A percentile compares a stretch with the other conserved stretches of the same genome.
Conservation (phyloP, 2,329 filamentous ascomycete genomes). For the Aspergillus luchuensis region DNA sequence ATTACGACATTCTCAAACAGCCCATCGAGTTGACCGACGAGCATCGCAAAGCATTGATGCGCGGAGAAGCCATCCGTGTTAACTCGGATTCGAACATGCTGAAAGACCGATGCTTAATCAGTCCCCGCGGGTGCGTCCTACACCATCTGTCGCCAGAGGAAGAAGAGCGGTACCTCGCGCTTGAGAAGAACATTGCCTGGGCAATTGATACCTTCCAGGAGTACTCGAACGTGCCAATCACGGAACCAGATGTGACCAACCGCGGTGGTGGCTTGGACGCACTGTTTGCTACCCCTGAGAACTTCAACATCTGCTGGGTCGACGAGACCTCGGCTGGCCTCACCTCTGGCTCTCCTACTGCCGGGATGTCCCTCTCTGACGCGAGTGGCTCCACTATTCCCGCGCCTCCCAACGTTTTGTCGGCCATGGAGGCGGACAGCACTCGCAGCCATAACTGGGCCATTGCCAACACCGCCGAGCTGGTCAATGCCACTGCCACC, state of each 20-base stretch:
- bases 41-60: slow-evolving; percentile 44
- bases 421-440: slow-evolving; percentile 43
- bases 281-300: slow-evolving; percentile 48
- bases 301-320: slow-evolving; percentile 50
- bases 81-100: slow-evolving; percentile 38
- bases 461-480: slow-evolving; percentile 37
- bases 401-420: slow-evolving; percentile 41
- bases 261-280: slow-evolving; percentile 48
- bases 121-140: slow-evolving; percentile 48
- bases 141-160: slow-evolving; percentile 50
- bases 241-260: slow-evolving; percentile 47
- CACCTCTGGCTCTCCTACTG: slow-evolving; percentile 28
- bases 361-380: slow-evolving; percentile 27
- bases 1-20: slow-evolving; percentile 43
- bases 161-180: slow-evolving; percentile 47
- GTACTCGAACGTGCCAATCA: slow-evolving; percentile 39
- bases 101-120: slow-evolving; percentile 49
- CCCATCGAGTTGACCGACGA: slow-evolving; percentile 46
- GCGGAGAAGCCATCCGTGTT: slow-evolving; percentile 46
- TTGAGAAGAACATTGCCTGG: slow-evolving; percentile 42
- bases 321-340: slow-evolving; percentile 36
- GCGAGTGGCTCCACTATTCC: slow-evolving; percentile 23
- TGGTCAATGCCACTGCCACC: slow-evolving; percentile 39
- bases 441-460: slow-evolving; percentile 42
- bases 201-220: slow-evolving; percentile 40